Conservation (phyloP, 805 yeast genomes). For the Saturnispora kantuleensis region DNA sequence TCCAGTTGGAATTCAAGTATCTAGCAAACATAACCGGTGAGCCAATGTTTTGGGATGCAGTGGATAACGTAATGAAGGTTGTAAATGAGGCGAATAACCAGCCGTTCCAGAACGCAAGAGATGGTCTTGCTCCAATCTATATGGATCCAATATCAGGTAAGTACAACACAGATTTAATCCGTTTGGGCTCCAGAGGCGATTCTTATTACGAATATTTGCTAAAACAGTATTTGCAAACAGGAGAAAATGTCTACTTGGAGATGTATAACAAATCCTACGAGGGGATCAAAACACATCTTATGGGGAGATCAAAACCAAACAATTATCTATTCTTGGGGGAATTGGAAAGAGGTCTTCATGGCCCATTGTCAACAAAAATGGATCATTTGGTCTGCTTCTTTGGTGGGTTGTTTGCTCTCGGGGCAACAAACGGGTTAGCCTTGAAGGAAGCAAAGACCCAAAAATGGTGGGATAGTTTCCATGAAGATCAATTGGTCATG, state of each 20-base stretch:
- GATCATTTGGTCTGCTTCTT: slow-evolving; percentile 89
- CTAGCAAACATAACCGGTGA: slow-evolving; percentile 76
- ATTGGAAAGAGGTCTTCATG: slow-evolving; percentile 55
- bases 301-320: slow-evolving; percentile 51
- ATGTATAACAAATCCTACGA: slow-evolving; percentile 70
- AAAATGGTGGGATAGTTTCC: slow-evolving; percentile 46
- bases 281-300: slow-evolving; percentile 64
- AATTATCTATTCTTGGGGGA: slow-evolving; percentile 69
- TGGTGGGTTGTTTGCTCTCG: slow-evolving; percentile 81
- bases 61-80: slow-evolving; percentile 61
- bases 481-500: slow-evolving; percentile 54
- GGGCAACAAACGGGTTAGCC: slow-evolving; percentile 73
- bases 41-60: slow-evolving; percentile 63
- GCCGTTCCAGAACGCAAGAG: slow-evolving; percentile 22
- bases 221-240: slow-evolving; percentile 78
- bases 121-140: slow-evolving; percentile 77
- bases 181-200: slow-evolving; percentile 88
- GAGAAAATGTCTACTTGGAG: slow-evolving; percentile 53
- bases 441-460: slow-evolving; percentile 43
- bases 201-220: slow-evolving; percentile 84
- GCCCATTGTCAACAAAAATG: slow-evolving; percentile 62
- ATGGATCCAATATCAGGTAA: slow-evolving; percentile 67
- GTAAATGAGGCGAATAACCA: slow-evolving; percentile 55
- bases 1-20: slow-evolving; percentile 82
- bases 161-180: slow-evolving; percentile 53